Evolutionary conservation across 345 rosid genomes (phyloP).

Genomic region (Syzygium oleosum): DNA sequence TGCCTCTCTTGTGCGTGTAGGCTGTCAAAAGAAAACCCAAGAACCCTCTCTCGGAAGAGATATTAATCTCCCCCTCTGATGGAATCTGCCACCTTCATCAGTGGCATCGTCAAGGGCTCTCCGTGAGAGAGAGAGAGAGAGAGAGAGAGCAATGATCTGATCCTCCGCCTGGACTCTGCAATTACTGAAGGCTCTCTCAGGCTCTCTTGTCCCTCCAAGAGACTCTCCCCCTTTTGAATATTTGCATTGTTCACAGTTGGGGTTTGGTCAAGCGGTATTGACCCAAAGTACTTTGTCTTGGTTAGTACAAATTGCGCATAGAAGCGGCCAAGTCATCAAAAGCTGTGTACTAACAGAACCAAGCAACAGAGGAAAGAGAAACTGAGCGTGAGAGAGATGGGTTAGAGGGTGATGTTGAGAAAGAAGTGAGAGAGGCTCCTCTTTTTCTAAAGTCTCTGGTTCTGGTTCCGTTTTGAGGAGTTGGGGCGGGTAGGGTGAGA

Average conservation of each 20-base stretch:
- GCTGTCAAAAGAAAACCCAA: slow-evolving; percentile 13
- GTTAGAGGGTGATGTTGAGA: neutral
- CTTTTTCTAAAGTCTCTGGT: neutral
- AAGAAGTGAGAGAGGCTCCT: slow-evolving; percentile 1
- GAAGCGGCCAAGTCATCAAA: slow-evolving; percentile 17
- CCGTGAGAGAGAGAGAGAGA: neutral
- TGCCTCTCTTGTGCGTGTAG: neutral
- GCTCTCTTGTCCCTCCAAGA: neutral
- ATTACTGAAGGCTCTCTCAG: neutral
- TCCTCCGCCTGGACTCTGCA: neutral
- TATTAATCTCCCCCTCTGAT: slow-evolving; percentile 39
- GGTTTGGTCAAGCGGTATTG: slow-evolving; percentile 8
- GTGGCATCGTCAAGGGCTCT: slow-evolving; percentile 15
- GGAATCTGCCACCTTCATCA: slow-evolving; percentile 26
- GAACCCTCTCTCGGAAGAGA: slow-evolving; percentile 18
- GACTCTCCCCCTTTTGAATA: neutral
- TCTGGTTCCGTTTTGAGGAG: neutral
- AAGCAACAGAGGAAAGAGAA: slow-evolving; percentile 1
- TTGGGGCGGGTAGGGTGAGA: slow-evolving; percentile 6
- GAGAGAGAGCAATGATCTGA: neutral
- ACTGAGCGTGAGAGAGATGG: neutral
- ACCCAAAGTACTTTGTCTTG: neutral
- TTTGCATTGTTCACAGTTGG: neutral
- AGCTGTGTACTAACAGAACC: slow-evolving; percentile 7
- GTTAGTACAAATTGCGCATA: slow-evolving; percentile 3